A percentile compares a stretch with the other conserved stretches of the same genome.
phyloP scores from a whole-genome alignment of 768 basidiomycete species.

The Russula brevipes region DNA sequence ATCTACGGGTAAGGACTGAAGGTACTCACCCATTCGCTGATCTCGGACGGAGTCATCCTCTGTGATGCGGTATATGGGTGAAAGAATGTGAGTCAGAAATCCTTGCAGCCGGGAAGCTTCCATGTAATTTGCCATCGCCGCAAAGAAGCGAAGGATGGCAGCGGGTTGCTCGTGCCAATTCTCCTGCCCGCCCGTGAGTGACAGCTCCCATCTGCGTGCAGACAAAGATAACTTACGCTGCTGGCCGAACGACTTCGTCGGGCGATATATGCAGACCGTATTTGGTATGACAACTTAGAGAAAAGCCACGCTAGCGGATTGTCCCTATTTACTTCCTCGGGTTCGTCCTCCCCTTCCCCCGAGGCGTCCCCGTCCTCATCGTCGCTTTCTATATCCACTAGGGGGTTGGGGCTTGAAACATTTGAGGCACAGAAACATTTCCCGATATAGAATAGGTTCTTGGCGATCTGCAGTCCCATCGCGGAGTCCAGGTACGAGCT shows the following conservation, averaged over 20 bases:
- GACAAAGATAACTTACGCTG: conserved; percentile 36
- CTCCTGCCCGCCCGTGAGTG: conserved; percentile 39
- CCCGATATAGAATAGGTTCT: conserved; percentile 89
- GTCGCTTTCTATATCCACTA: conserved; percentile 29
- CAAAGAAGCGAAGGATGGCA: conserved; percentile 86
- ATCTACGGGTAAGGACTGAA: neutral
- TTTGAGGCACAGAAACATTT: conserved; percentile 65
- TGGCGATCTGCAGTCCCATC: conserved; percentile 79
- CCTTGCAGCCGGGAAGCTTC: conserved; percentile 50
- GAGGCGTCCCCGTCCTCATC: conserved; percentile 26
- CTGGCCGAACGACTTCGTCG: conserved; percentile 51
- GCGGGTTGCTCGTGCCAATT: conserved; percentile 83
- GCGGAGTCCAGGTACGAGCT: conserved; percentile 70
- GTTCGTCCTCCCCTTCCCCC: conserved; percentile 13
- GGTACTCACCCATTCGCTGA: conserved; percentile 61
- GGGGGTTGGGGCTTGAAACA: conserved; percentile 25
- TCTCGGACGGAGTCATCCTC: conserved; percentile 86
- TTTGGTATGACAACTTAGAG: conserved; percentile 87
- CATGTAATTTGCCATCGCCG: conserved; percentile 79
- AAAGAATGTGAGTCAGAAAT: conserved; percentile 79
- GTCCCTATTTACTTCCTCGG: conserved; percentile 15
- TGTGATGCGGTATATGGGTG: conserved; percentile 78
- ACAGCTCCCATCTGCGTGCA: neutral
- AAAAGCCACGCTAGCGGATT: conserved; percentile 87
- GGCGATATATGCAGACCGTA: conserved; percentile 67